A percentile compares a stretch with the other conserved stretches of the same genome.
phyloP scores from a whole-genome alignment of 2,329 filamentous ascomycete genomes.

The Daldinia eschscholtzii region DNA sequence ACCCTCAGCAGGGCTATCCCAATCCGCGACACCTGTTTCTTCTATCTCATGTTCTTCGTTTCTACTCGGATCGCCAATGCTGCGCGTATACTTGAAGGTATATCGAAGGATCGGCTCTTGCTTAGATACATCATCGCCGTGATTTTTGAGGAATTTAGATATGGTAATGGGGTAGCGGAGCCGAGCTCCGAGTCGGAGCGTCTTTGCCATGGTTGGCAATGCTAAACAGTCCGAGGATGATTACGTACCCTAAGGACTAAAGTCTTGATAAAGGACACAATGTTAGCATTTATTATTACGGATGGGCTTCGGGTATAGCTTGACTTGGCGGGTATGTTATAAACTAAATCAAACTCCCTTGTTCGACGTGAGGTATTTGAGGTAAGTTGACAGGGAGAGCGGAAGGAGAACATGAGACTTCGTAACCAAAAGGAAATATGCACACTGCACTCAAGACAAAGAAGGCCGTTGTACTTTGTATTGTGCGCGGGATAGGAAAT shows the following conservation, averaged over 20 bases:
- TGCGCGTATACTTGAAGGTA: conserved; percentile 83
- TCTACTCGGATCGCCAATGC: conserved; percentile 75
- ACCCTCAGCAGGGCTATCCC: conserved; percentile 87
- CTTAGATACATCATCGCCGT: conserved; percentile 80
- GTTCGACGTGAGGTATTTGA: conserved; percentile 11
- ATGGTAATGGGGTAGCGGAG: conserved; percentile 95
- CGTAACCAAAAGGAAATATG: neutral
- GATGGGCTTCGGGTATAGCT: neutral
- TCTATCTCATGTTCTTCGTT: conserved; percentile 74
- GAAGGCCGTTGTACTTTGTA: conserved; percentile 1
- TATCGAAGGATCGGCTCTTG: conserved; percentile 87
- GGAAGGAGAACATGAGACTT: neutral
- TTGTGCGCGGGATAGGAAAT: conserved; percentile 3
- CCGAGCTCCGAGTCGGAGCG: conserved; percentile 67
- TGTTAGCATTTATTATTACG: conserved; percentile 13
- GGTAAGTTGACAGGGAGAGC: conserved; percentile 4
- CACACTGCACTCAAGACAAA: conserved; percentile 16
- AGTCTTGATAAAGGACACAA: conserved; percentile 9
- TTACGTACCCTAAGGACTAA: conserved; percentile 21
- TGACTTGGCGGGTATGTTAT: conserved; percentile 5
- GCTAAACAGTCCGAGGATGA: conserved; percentile 9
- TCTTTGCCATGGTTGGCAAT: conserved; percentile 56
- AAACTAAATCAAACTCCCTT: neutral
- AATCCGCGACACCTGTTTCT: conserved; percentile 79
- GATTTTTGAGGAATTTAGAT: conserved; percentile 82